Percentiles rank a stretch among this genome's conserved stretches.
phyloP scores from a whole-genome alignment of 495 filamentous ascomycete species.

The Lophium mytilinum region DNA sequence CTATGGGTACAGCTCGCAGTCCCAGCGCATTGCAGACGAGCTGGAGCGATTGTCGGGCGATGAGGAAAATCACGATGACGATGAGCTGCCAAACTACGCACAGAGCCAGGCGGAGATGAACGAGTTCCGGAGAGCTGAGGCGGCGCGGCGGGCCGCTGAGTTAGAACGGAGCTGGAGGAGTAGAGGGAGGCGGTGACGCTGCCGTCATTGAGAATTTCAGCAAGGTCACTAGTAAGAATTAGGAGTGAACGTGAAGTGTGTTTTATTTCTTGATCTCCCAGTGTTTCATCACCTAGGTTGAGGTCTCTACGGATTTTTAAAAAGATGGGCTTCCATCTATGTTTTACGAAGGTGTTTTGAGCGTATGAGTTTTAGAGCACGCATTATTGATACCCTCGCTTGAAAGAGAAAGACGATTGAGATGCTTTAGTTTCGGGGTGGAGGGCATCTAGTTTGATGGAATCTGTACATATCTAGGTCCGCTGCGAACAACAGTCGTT shows the following conservation, averaged over 20 bases:
- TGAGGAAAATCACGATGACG: slow-evolving; percentile 19
- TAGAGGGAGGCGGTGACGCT: slow-evolving; percentile 12
- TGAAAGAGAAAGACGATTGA: not conserved
- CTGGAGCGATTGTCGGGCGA: slow-evolving; percentile 15
- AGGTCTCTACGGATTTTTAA: too few species aligned
- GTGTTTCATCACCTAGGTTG: too few species aligned
- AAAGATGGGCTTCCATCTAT: too few species aligned
- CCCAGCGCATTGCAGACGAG: slow-evolving; percentile 2
- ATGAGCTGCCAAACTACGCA: slow-evolving; percentile 33
- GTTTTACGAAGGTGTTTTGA: too few species aligned
- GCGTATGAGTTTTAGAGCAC: slow-evolving; percentile 2
- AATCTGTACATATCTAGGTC: too few species aligned
- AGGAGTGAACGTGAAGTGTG: not conserved
- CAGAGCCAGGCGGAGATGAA: slow-evolving; percentile 32
- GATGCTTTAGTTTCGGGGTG: too few species aligned
- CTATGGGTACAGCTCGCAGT: not conserved
- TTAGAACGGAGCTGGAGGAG: slow-evolving; percentile 29
- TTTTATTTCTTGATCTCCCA: too few species aligned
- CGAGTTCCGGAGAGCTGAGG: slow-evolving; percentile 22
- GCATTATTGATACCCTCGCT: slow-evolving; percentile 26
- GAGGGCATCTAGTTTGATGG: too few species aligned
- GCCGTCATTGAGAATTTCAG: not conserved
- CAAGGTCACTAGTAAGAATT: not conserved
- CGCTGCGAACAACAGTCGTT: too few species aligned
- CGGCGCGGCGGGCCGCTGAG: slow-evolving; percentile 28